Evolutionary conservation across 345 rosid genomes (phyloP).

Genomic region (Eucalyptus coolabah): DNA sequence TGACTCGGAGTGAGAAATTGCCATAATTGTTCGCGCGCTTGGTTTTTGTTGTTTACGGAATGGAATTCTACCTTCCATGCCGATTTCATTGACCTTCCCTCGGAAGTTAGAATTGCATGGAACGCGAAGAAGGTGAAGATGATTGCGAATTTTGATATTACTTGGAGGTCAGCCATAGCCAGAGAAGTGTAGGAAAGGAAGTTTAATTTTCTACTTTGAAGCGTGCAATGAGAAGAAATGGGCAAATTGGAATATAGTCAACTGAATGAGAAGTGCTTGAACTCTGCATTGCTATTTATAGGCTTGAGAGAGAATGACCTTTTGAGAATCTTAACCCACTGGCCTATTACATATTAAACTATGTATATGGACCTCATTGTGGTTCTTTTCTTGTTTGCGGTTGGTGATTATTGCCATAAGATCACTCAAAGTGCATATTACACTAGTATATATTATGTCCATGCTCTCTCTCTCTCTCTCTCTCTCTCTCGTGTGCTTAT

Average conservation of each 20-base stretch:
- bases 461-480: neutral
- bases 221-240: neutral
- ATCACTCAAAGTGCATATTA: neutral
- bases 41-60: neutral
- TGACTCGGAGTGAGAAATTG: neutral
- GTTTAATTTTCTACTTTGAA: neutral
- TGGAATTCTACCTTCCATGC: neutral
- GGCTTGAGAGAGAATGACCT: neutral
- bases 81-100: conserved; percentile 20
- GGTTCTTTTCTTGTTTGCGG: neutral
- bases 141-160: neutral
- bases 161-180: conserved; percentile 6
- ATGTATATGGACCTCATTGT: neutral
- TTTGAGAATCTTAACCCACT: neutral
- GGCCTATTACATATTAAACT: neutral
- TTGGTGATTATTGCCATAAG: neutral
- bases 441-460: neutral
- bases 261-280: neutral
- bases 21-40: neutral
- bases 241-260: neutral
- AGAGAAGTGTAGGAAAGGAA: neutral
- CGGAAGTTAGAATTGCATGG: conserved; percentile 3
- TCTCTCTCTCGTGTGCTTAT: neutral
- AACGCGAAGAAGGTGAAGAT: conserved; percentile 6
- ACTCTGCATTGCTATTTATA: neutral